A percentile compares a stretch with the other conserved stretches of the same genome.
These are phyloP conservation scores for Cercospora zeae-maydis DNA, from an alignment of 2,329 filamentous ascomycete genomes.

Conservation along the genomic window DNA sequence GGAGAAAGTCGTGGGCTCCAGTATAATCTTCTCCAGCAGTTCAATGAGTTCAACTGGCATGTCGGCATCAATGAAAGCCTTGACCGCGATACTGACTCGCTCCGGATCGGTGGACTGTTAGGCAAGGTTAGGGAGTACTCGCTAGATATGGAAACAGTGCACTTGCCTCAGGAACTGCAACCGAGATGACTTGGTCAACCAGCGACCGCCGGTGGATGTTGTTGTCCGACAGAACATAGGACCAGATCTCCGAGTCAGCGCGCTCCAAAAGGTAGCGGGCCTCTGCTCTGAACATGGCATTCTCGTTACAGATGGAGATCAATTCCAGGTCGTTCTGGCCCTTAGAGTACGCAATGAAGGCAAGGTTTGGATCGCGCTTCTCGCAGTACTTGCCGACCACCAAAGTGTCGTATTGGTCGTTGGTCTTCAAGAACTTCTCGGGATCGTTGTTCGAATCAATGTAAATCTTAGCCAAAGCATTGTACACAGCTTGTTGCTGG, in stretches of 20 bases:
- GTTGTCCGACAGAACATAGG: conserved; percentile 90
- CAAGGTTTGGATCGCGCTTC: conserved; percentile 94
- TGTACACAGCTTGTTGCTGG: conserved; percentile 94
- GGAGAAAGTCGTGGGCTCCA: conserved; percentile 98
- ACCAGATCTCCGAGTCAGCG: conserved; percentile 86
- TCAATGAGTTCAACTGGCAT: conserved; percentile 93
- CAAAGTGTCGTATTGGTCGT: conserved; percentile 91
- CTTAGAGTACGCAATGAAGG: conserved; percentile 92
- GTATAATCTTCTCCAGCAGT: conserved; percentile 95
- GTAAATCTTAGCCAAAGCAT: conserved; percentile 97
- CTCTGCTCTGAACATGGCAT: conserved; percentile 99
- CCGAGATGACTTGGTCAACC: conserved; percentile 93
- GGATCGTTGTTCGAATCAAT: conserved; percentile 98
- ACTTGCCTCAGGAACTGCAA: conserved; percentile 60
- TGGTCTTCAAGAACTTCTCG: conserved; percentile 95
- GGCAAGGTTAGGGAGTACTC: background rate
- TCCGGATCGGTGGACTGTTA: conserved; percentile 88
- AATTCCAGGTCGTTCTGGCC: conserved; percentile 96
- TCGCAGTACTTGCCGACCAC: conserved; percentile 96
- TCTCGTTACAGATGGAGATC: conserved; percentile 97
- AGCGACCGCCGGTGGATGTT: conserved; percentile 92
- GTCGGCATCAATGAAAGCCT: conserved; percentile 86
- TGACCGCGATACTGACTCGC: conserved; percentile 91
- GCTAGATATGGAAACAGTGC: background rate
- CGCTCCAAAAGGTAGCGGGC: conserved; percentile 91